phyloP scores from a whole-genome alignment of 768 basidiomycete species.

The Suillus americanus region DNA sequence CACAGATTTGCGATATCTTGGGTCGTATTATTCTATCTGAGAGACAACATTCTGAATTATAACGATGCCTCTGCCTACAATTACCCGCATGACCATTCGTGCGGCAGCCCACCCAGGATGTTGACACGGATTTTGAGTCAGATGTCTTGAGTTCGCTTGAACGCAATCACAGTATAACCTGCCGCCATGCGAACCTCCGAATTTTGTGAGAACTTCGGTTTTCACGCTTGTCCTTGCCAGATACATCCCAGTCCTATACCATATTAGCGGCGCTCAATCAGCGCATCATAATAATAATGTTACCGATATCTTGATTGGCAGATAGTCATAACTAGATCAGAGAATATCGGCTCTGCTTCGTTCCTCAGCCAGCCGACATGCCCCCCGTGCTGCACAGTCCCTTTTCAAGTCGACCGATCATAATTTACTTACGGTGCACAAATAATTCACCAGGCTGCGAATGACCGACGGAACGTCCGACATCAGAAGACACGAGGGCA shows the following conservation, averaged over 20 bases:
- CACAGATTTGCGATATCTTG: slow-evolving; percentile 79
- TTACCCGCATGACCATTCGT: slow-evolving; percentile 71
- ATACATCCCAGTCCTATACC: too few species aligned
- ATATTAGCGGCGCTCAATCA: too few species aligned
- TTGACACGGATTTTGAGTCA: slow-evolving; percentile 70
- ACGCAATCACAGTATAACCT: slow-evolving; percentile 78
- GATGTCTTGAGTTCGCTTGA: slow-evolving; percentile 71
- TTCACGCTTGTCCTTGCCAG: too few species aligned
- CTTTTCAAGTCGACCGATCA: too few species aligned
- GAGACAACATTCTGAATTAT: slow-evolving; percentile 66
- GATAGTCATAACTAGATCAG: too few species aligned
- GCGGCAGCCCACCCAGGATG: slow-evolving; percentile 75
- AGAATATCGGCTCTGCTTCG: too few species aligned
- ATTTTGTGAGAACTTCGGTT: too few species aligned
- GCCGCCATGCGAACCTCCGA: slow-evolving; percentile 42
- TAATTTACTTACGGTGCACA: too few species aligned
- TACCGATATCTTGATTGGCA: too few species aligned
- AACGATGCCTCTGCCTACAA: slow-evolving; percentile 76
- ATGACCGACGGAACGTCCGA: background rate
- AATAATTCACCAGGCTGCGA: background rate
- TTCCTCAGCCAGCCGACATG: too few species aligned
- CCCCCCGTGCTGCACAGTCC: too few species aligned
- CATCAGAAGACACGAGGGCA: background rate
- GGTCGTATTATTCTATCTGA: slow-evolving; percentile 63
- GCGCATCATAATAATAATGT: too few species aligned